Base-by-base conservation (phyloP, 345 rosid species). In the Aquilaria yunnanensis region DNA sequence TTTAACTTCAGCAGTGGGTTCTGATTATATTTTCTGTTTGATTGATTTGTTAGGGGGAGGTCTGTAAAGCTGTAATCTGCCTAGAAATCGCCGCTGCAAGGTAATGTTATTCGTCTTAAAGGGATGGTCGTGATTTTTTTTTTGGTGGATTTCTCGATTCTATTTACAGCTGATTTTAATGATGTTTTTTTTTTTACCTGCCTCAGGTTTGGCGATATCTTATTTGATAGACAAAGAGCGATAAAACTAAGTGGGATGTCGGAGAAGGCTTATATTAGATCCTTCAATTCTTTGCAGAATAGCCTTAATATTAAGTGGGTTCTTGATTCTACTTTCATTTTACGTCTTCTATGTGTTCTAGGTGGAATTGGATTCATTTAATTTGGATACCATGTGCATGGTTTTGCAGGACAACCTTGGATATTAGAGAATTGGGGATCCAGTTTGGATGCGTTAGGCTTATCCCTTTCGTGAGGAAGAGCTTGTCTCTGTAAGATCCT, bases 381-480 rank as follows among this genome's bases (percentile, higher is more conserved):
- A 54, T 32, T 55, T 14, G 51, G 30, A 48, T 66, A 29, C 23
- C 47, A 52, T 9, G 33, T 9, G 9, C 51, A 43, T 50, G 10
- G 10, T 47, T 8, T 32, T 72, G 59, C 55, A 93, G 98, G 83
- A 77, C 76, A 56, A 84, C 83, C 48, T 63, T 93, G 59, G 95
- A 86, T 73, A 51, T 83, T 2, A 86, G 91, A 64, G 90, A 90
- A 64, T 61, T 94, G 62, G 99, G 89, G 51, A 75, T 94, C 77
- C 96, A 80, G 34, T 94, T 94, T 65, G 99, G 97, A 1, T 94
- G 97, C 55, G 81, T 90, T 23, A 78, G 97, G 79, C 85, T 94
- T 31, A 86, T 94, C 60, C 92, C 90, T 67, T 77, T 81, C 2
- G 97, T 88, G 70, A 80, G 76, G 62, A 85, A 76, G 51, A 85